Evolutionary conservation across 2,329 filamentous ascomycete genomes (phyloP).

Genomic region (Sclerotinia subarctica): DNA sequence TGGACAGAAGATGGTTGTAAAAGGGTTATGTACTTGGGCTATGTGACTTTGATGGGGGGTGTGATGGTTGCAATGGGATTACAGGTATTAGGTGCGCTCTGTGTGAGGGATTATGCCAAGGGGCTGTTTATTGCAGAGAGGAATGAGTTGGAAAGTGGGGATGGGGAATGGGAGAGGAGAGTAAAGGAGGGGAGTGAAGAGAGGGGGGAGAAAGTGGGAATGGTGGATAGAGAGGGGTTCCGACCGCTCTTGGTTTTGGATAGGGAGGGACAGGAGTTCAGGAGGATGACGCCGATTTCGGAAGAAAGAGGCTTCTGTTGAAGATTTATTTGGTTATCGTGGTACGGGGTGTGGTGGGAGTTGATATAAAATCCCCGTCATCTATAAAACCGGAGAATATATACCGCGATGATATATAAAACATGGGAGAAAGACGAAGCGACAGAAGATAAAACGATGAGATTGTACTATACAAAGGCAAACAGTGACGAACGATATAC

Average conservation of each 20-base stretch:
- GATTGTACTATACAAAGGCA: neutral
- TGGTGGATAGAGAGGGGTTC: neutral
- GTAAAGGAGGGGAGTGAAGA: neutral
- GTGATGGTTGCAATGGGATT: neutral
- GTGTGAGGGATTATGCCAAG: slow-evolving; percentile 21
- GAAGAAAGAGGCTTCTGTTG: neutral
- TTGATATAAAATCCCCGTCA: neutral
- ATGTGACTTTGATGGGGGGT: neutral
- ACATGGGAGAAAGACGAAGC: neutral
- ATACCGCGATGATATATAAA: neutral
- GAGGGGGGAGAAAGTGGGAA: neutral
- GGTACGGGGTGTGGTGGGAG: neutral
- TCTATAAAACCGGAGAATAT: neutral
- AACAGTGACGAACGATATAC: neutral
- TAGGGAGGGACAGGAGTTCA: neutral
- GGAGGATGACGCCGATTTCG: neutral
- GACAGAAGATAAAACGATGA: neutral
- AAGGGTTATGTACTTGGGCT: neutral
- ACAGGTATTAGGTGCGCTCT: slow-evolving; percentile 12
- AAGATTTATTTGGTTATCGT: neutral
- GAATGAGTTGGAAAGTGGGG: neutral
- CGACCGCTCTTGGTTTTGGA: neutral
- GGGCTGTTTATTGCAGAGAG: slow-evolving; percentile 29
- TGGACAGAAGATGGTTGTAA: neutral
- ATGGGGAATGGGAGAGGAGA: neutral